phyloP scores from a whole-genome alignment of 345 rosid species.

The Populus deltoides region DNA sequence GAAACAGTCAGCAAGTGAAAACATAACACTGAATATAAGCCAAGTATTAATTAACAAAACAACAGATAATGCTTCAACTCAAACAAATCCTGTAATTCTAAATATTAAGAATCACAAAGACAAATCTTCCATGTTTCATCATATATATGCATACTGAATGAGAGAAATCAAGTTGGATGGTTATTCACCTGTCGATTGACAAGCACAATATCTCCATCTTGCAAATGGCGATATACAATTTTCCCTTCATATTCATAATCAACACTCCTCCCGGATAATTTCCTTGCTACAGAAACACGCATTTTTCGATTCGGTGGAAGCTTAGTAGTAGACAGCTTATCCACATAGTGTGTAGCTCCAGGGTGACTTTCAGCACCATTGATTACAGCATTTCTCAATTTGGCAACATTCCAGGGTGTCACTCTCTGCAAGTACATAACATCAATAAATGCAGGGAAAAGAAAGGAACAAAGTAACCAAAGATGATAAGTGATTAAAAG shows the following conservation, averaged over 20 bases:
- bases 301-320: conserved; percentile 49
- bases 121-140: background rate
- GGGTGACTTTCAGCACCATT: conserved; percentile 87
- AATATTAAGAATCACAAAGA: background rate
- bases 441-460: background rate
- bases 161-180: background rate
- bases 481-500: background rate
- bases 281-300: conserved; percentile 71
- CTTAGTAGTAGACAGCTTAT: conserved; percentile 51
- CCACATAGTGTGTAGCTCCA: conserved; percentile 88
- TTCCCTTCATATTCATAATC: conserved; percentile 73
- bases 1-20: no score
- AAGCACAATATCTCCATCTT: conserved; percentile 92
- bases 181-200: conserved; percentile 88
- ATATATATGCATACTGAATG: background rate
- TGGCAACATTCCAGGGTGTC: conserved; percentile 75
- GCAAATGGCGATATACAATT: conserved; percentile 78
- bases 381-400: conserved; percentile 70
- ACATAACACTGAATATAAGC: background rate
- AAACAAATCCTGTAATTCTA: background rate
- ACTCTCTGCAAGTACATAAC: conserved; percentile 58
- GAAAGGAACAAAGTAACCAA: background rate
- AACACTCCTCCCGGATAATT: conserved; percentile 58
- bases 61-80: background rate
- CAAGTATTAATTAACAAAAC: background rate